Evolutionary conservation across 2,329 filamentous ascomycete genomes (phyloP).

Genomic region (Penicillium sumatraense): DNA sequence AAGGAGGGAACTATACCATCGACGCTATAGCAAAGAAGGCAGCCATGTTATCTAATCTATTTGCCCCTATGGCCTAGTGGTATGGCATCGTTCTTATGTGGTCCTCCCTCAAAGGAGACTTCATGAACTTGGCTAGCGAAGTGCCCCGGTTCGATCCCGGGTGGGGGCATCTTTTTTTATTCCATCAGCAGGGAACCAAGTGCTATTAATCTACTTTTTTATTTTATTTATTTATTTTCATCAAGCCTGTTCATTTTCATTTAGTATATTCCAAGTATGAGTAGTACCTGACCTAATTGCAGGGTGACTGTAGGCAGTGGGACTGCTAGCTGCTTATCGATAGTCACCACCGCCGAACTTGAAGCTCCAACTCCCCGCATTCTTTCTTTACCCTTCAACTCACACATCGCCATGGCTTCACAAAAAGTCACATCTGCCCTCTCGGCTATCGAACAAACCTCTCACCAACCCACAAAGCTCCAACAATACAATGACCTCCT

Average conservation of each 20-base stretch:
- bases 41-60: neutral
- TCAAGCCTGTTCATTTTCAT: neutral
- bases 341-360: neutral
- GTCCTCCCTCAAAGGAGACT: neutral
- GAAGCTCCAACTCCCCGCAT: neutral
- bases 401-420: conserved; percentile 50
- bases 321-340: too few species aligned
- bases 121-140: conserved; percentile 4
- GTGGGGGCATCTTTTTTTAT: neutral
- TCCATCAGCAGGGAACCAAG: too few species aligned
- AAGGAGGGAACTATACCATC: neutral
- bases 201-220: neutral
- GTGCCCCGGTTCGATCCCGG: conserved; percentile 3
- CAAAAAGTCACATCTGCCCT: conserved; percentile 55
- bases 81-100: conserved; percentile 5
- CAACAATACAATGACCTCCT: conserved; percentile 64
- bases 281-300: too few species aligned
- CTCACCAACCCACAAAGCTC: conserved; percentile 55
- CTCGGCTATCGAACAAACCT: conserved; percentile 54
- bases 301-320: too few species aligned
- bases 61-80: conserved; percentile 2
- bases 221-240: neutral
- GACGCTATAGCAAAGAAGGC: neutral
- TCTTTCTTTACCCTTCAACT: neutral
- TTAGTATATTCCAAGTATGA: neutral